Base-by-base conservation (phyloP, 306 rosid genomes). In the Fragaria ananassa region DNA sequence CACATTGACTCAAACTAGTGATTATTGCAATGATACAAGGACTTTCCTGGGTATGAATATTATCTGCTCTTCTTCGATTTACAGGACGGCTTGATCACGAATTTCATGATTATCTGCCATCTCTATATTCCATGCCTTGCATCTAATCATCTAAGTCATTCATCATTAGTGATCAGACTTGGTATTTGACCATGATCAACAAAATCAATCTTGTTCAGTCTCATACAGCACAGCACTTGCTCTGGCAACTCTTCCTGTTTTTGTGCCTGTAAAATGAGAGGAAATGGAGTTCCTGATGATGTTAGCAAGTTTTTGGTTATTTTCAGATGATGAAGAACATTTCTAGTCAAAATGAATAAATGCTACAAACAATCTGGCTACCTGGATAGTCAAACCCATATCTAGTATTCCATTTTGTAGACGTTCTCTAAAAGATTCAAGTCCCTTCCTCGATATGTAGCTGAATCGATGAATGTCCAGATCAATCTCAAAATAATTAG, bases 381-480 rank as follows among this genome's bases (percentile, higher is more conserved):
- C 97, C 97, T 96, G 98, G 79, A 96, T 92, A 47, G 99, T 85
- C 78, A 96, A 82, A 47, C 97, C 97, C 5, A 96, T 74, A 81
- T 96, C 97, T 34, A 96, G 87, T 18, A 81, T 78, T 58, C 97
- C 99, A 9, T 88, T 82, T 80, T 91, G 86, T 37, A 96, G 71
- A 61, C 96, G 96, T 56, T 91, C 97, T 50, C 98, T 79, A 70
- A 96, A 92, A 9, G 97, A 71, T 49, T 96, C 99, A 3, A 96
- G 93, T 62, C 99, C 98, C 84, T 89, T 92, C 85, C 99, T 89
- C 31, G 97, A 90, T 68, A 96, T 91, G 85, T 92, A 96, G 88
- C 99, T 87, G 86, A 96, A 96, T 4, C 98, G 90, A 83, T 92
- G 99, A 78, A 96, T 91, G 85, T 96, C 99, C 12, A 96, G 86